These are phyloP conservation scores for Candida frijolesensis DNA, from an alignment of 1,139 yeast genomes.

Conservation along the genomic window DNA sequence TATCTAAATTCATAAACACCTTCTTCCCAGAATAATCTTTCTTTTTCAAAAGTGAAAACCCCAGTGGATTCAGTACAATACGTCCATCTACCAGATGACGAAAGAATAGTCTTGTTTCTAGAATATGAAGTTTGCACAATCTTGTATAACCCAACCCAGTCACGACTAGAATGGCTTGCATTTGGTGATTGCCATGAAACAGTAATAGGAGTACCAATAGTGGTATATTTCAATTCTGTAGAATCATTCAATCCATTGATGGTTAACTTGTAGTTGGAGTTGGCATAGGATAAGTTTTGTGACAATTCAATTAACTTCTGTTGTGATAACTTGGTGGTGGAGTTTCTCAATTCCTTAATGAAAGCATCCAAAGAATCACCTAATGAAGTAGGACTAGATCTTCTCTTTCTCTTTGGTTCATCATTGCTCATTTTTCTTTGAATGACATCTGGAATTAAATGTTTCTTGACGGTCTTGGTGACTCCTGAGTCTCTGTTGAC, in stretches of 20 bases:
- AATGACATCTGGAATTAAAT: conserved; percentile 45
- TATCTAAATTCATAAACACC: conserved; percentile 80
- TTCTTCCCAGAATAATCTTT: conserved; percentile 62
- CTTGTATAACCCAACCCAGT: conserved; percentile 82
- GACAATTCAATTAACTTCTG: conserved; percentile 45
- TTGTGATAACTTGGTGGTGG: conserved; percentile 36
- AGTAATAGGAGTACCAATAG: conserved; percentile 56
- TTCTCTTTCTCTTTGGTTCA: conserved; percentile 24
- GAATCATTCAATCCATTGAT: conserved; percentile 26
- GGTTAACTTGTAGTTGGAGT: conserved; percentile 35
- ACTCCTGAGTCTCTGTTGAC: conserved; percentile 65
- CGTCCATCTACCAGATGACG: conserved; percentile 75
- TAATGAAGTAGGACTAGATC: conserved; percentile 20
- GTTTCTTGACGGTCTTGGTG: conserved; percentile 63
- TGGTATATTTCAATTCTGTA: conserved; percentile 25
- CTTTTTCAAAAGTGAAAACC: conserved; percentile 50
- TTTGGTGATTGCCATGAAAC: conserved; percentile 60
- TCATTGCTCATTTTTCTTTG: conserved; percentile 35
- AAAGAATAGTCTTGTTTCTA: conserved; percentile 57
- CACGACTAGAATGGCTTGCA: conserved; percentile 42
- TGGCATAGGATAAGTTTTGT: conserved; percentile 42
- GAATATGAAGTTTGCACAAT: conserved; percentile 64
- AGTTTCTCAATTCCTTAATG: conserved; percentile 39
- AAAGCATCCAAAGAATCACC: conserved; percentile 46
- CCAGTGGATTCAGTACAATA: conserved; percentile 54